A percentile compares a stretch with the other conserved stretches of the same genome.
These are phyloP conservation scores for Komagataella ulmi DNA, from an alignment of 805 yeast species.

Conservation along the genomic window DNA sequence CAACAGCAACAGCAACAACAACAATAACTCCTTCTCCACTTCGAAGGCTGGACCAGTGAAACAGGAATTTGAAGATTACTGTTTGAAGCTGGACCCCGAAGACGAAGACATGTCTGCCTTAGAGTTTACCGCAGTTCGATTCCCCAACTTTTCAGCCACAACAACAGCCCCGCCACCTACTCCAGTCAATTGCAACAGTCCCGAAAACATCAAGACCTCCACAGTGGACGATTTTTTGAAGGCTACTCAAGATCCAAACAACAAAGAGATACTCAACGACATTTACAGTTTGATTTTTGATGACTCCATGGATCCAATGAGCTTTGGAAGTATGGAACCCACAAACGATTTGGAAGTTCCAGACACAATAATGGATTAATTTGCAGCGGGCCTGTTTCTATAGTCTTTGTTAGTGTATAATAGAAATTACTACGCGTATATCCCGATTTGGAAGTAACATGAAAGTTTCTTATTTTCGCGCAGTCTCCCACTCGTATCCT, in stretches of 20 bases:
- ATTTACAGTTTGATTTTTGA: slow-evolving; percentile 32
- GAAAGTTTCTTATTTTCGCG: background rate
- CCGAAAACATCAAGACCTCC: background rate
- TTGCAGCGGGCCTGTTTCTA: background rate
- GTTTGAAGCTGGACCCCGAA: background rate
- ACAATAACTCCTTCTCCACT: slow-evolving; percentile 1
- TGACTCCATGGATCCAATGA: slow-evolving; percentile 24
- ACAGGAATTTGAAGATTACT: background rate
- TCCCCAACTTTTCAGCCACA: slow-evolving; percentile 2
- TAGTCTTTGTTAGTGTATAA: background rate
- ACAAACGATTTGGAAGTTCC: background rate
- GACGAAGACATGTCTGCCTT: background rate
- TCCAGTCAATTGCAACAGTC: background rate
- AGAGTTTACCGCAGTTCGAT: background rate
- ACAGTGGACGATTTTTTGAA: background rate
- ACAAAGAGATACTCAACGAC: slow-evolving; percentile 22
- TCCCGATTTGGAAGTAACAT: background rate
- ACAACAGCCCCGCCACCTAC: background rate
- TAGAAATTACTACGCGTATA: background rate
- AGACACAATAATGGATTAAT: background rate
- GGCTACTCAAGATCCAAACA: slow-evolving; percentile 1
- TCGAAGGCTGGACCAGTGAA: background rate
- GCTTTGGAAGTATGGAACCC: slow-evolving; percentile 9
- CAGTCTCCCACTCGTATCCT: background rate
- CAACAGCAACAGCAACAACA: slow-evolving; percentile 3